These are phyloP conservation scores for Daldinia eschscholtzii DNA, from an alignment of 2,329 filamentous ascomycete species.

Conservation along the genomic window DNA sequence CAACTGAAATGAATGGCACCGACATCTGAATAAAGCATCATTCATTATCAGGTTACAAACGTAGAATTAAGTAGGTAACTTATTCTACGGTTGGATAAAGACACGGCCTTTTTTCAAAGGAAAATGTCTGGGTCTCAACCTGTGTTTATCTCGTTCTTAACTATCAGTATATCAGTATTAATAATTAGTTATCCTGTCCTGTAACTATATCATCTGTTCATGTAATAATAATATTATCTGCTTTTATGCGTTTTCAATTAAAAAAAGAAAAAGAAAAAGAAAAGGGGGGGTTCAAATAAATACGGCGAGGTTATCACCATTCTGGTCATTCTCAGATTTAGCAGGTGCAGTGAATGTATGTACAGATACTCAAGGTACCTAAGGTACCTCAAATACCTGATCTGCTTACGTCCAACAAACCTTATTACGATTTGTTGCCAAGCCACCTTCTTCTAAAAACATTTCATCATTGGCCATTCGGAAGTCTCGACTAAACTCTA, in stretches of 20 bases:
- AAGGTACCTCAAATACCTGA: conserved; percentile 4
- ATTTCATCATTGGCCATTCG: conserved; percentile 10
- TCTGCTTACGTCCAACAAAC: too few species aligned
- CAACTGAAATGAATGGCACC: too few species aligned
- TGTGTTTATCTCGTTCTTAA: too few species aligned
- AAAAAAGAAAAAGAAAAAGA: too few species aligned
- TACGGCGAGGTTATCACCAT: too few species aligned
- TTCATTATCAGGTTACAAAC: background rate
- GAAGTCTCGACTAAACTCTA: background rate
- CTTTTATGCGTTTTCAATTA: too few species aligned
- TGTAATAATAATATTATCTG: too few species aligned
- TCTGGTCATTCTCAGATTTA: background rate
- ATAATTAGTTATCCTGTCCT: too few species aligned
- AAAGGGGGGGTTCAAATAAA: too few species aligned
- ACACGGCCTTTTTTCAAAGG: background rate
- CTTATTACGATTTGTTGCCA: background rate
- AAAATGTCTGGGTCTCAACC: too few species aligned
- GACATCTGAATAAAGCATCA: background rate
- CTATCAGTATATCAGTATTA: too few species aligned
- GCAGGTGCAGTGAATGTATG: background rate
- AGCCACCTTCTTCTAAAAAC: background rate
- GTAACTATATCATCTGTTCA: too few species aligned
- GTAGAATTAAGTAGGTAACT: background rate
- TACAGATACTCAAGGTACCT: background rate
- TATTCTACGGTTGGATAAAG: background rate